Base-by-base conservation (phyloP, 2,329 filamentous ascomycete genomes). In the Ascocoryne sarcoides region DNA sequence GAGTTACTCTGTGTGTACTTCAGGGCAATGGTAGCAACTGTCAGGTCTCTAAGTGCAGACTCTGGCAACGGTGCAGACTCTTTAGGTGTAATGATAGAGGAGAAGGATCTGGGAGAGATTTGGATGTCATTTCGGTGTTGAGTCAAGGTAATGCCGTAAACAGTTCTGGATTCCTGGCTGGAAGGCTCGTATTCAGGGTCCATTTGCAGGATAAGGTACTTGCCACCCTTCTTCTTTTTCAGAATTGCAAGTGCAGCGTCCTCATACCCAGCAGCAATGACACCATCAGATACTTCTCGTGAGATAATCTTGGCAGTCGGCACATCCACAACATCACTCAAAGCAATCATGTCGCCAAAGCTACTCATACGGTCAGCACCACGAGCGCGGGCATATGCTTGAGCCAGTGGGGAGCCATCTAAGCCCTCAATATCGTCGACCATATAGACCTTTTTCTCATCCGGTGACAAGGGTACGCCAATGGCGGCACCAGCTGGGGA, bases 1-100 rank as follows among this genome's bases (percentile, higher is more conserved):
- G 89, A 95, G 76, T 98, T 98, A 61, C 88, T 95, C 68, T 98
- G 89, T 1, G 92, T 98, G 71, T 95, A 98, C 70, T 98, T 98
- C 56, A 96, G 75, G 23, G 92, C 88, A 59, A 98, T 95, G 41
- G 92, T 98, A 40, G 92, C 92, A 34, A 98, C 83, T 19, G 90
- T 89, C 50, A 98, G 71, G 59, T 98, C 92, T 46, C 90, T 81
- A 46, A 90, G 73, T 38, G 92, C 92, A 41, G 76, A 74, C 57
- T 92, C 86, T 29, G 89, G 76, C 15, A 98, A 75, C 14, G 75
- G 64, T 29, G 69, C 65, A 37, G 78, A 73, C 54, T 86, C 79
- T 70, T 94, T 93, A 49, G 90, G 89, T 10, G 84, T 87, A 60
- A 96, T 78, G 61, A 95, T 77, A 42, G 76, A 84, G 63, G 69